These are phyloP conservation scores for Phoma herbarum DNA, from an alignment of 2,329 filamentous ascomycete genomes.

Conservation along the genomic window DNA sequence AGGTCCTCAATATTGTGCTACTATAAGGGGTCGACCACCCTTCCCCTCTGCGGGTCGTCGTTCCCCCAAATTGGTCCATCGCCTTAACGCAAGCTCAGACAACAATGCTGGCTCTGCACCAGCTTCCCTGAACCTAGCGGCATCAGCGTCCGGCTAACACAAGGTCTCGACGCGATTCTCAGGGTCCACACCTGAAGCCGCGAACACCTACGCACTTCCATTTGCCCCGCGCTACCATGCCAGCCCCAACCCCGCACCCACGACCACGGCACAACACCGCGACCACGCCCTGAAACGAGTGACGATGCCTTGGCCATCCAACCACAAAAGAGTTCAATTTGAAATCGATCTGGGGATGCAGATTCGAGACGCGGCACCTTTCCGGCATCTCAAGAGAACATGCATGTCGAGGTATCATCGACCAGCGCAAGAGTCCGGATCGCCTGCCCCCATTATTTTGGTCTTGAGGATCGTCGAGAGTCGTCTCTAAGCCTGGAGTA, in stretches of 20 bases:
- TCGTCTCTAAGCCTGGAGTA: not conserved
- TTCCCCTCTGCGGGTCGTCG: not conserved
- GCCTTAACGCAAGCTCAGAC: not conserved
- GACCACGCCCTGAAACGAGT: constrained; percentile 3
- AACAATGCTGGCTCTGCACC: not conserved
- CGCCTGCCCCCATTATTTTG: not conserved
- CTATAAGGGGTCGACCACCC: constrained; percentile 14
- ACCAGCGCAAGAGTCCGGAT: not conserved
- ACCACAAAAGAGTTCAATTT: not conserved
- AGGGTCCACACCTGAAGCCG: constrained; percentile 1
- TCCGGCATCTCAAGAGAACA: not conserved
- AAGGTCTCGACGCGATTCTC: constrained; percentile 1
- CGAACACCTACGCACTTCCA: not conserved
- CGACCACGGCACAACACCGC: constrained; percentile 7
- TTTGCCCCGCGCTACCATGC: constrained; percentile 18
- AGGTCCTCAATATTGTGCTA: constrained; percentile 12
- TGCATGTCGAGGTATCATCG: not conserved
- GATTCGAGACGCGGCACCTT: not conserved
- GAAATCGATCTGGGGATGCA: constrained; percentile 1
- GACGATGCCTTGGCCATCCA: constrained; percentile 9
- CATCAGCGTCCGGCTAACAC: not conserved
- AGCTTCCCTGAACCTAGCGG: not conserved
- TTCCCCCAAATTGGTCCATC: not conserved
- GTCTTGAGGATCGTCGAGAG: not conserved
- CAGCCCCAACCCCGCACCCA: constrained; percentile 19